phyloP scores from a whole-genome alignment of 306 rosid genomes.

The Albizia julibrissin region DNA sequence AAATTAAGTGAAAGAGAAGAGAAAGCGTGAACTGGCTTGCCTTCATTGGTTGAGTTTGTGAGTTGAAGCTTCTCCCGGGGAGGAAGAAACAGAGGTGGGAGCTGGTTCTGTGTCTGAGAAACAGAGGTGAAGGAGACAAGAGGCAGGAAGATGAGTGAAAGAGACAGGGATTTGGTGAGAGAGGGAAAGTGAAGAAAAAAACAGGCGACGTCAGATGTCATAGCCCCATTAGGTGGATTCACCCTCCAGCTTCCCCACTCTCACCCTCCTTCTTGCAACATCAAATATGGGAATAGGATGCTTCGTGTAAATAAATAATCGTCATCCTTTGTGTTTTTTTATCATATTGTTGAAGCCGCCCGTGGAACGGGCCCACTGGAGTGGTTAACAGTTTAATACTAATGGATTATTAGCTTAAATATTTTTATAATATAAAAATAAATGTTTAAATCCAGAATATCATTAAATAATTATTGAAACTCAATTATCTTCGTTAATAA shows the following conservation, averaged over 20 bases:
- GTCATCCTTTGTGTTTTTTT: background rate
- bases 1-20: background rate
- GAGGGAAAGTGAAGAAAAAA: slow-evolving; percentile 9
- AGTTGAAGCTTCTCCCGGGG: background rate
- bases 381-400: too few relatives aligned
- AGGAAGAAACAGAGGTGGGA: background rate
- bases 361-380: too few relatives aligned
- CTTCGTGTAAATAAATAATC: background rate
- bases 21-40: slow-evolving; percentile 18
- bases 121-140: background rate
- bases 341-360: too few relatives aligned
- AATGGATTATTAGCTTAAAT: too few relatives aligned
- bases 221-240: background rate
- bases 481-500: too few relatives aligned
- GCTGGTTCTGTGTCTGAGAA: background rate
- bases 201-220: background rate
- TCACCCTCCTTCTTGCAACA: background rate
- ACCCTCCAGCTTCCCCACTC: background rate
- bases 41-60: slow-evolving; percentile 32
- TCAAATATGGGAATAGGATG: background rate
- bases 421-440: too few relatives aligned
- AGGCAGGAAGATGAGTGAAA: background rate
- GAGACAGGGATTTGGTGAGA: slow-evolving; percentile 32
- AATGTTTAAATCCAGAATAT: too few relatives aligned
- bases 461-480: too few relatives aligned